Conservation (phyloP, 2,329 filamentous ascomycete genomes). For the Aspergillus eucalypticola region DNA sequence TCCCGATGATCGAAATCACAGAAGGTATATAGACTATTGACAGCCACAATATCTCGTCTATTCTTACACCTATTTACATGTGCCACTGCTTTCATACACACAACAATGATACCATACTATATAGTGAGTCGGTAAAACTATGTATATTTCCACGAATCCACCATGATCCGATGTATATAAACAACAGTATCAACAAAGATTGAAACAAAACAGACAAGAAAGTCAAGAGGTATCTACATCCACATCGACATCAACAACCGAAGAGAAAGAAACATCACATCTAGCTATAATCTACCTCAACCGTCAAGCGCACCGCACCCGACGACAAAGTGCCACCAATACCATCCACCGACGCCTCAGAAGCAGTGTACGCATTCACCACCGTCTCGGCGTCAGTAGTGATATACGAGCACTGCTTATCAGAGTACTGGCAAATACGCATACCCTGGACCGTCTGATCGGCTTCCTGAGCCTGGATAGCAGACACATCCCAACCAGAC, state of each 20-base stretch:
- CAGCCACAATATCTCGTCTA: no score
- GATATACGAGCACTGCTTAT: slow-evolving; percentile 34
- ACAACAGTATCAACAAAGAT: neutral
- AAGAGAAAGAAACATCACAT: no score
- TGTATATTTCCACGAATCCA: neutral
- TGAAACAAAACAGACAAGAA: neutral
- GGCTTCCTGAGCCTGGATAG: slow-evolving; percentile 38
- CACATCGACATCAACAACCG: neutral
- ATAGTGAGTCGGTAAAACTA: neutral
- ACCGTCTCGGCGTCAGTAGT: slow-evolving; percentile 25
- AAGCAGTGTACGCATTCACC: slow-evolving; percentile 30
- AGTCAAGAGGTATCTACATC: neutral
- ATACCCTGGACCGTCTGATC: slow-evolving; percentile 35
- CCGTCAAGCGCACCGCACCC: neutral
- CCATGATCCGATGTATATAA: neutral
- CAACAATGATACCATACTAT: neutral
- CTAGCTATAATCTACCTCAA: neutral
- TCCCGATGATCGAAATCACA: no score
- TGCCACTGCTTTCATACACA: no score
- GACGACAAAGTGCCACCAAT: slow-evolving; percentile 31
- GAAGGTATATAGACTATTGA: no score
- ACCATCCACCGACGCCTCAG: slow-evolving; percentile 30
- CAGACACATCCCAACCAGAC: slow-evolving; percentile 43
- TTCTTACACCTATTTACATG: no score
- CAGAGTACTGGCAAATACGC: slow-evolving; percentile 32